Evolutionary conservation across 1,284 basidiomycete genomes (phyloP), one percentile per base, ranked within the genome.

Genomic region (Gomphus bonarii): DNA sequence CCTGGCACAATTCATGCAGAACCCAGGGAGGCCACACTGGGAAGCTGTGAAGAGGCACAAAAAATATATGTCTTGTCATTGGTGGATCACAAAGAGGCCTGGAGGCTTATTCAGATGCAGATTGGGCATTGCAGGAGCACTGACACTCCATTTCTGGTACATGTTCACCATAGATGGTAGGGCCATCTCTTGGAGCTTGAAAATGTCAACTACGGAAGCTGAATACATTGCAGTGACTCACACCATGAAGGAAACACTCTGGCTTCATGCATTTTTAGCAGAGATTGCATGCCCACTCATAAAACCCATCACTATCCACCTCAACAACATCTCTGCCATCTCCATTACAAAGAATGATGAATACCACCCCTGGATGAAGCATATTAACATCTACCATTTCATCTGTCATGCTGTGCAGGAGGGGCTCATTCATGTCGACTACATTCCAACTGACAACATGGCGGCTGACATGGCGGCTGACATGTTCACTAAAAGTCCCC

Each of bases 321-420:
- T 16, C 22, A 9, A 48, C 47, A 25, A 48, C 47, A 16, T n/a
- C 6, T 28, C 47, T 8, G 25, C 47, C 5, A 28, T 48, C 25
- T 28, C 22, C 18, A 20, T 48, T n/a, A 57, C 62, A 7, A 50
- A 63, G 14, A 65, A 67, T 40, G 62, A 67, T 38, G n/a, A 52
- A 5, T 63, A 63, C 53, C 69, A 70, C 55, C 61, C 60, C 14
- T 43, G 64, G 2, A 61, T 65, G 25, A 71, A 70, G 56, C 71
- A 73, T 59, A 70, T 72, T 38, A 64, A 69, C 46, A 61, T 70
- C 25, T 61, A 66, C 54, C 70, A 70, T 55, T 65, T 62, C 28
- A 49, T 61, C n/a, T 53, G 51, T 65, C 25, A 63, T 66, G 1
- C 42, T 1, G 61, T 68, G n/a, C 50, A 60, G 12, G 46, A 51